Conservation (phyloP, 495 filamentous ascomycete genomes). For the Lichina pygmaea region DNA sequence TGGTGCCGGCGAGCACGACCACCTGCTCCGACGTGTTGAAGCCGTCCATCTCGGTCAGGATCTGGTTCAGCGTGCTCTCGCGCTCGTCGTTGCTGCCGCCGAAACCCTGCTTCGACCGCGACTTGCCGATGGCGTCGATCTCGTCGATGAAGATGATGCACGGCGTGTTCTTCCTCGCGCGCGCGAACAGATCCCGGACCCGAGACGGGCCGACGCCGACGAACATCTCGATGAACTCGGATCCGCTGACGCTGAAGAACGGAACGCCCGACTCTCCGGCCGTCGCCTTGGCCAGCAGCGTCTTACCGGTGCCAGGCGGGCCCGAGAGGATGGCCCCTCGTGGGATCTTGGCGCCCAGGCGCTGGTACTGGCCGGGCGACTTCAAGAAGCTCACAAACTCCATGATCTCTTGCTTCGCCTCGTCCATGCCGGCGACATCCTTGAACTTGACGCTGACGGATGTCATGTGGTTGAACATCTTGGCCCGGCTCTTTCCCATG, state of each 20-base stretch:
- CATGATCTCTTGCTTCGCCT: conserved; percentile 96
- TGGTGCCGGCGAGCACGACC: conserved; percentile 93
- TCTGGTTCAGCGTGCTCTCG: conserved; percentile 91
- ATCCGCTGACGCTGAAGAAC: conserved; percentile 94
- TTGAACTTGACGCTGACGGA: conserved; percentile 90
- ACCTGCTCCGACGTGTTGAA: conserved; percentile 96
- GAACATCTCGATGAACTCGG: conserved; percentile 98
- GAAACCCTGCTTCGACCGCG: conserved; percentile 46
- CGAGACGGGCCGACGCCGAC: conserved; percentile 91
- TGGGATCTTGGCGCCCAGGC: conserved; percentile 88
- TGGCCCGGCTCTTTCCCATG: conserved; percentile 82
- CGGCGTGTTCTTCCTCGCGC: conserved; percentile 79
- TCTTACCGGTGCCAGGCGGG: conserved; percentile 95
- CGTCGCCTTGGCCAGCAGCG: conserved; percentile 84
- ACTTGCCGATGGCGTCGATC: conserved; percentile 91
- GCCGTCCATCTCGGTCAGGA: conserved; percentile 96
- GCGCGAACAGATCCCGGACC: conserved; percentile 84
- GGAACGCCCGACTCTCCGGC: conserved; percentile 93
- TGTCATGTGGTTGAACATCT: conserved; percentile 89
- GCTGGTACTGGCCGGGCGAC: conserved; percentile 68
- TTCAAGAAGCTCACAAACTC: conserved; percentile 95
- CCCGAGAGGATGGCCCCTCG: conserved; percentile 89
- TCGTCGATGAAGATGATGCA: conserved; percentile 99
- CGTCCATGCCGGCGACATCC: conserved; percentile 95
- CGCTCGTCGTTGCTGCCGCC: conserved; percentile 90